phyloP scores from a whole-genome alignment of 148 eudicot species.

The Dianthus caryophyllus region DNA sequence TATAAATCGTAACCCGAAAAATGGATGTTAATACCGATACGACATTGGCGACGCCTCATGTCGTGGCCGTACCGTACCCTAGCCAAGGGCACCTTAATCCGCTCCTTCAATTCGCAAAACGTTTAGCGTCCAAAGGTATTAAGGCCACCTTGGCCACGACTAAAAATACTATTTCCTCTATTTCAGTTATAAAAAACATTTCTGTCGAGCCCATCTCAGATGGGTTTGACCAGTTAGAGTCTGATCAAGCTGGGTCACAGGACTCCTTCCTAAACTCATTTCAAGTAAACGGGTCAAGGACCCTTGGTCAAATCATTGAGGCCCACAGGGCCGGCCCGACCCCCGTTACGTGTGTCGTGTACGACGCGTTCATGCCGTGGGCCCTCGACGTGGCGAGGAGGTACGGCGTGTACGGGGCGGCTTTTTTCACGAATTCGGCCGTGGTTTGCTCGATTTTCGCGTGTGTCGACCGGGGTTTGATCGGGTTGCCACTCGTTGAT shows the following conservation, averaged over 20 bases:
- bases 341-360: conserved; percentile 48
- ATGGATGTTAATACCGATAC: not conserved
- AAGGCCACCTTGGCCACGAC: conserved; percentile 59
- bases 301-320: conserved; percentile 31
- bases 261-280: conserved; percentile 37
- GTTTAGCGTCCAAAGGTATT: conserved; percentile 50
- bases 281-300: conserved; percentile 37
- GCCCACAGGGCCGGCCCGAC: conserved; percentile 16
- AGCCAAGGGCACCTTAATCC: conserved; percentile 82
- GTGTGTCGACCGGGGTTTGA: conserved; percentile 33
- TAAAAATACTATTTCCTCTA: conserved; percentile 30
- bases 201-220: conserved; percentile 56
- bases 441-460: conserved; percentile 39
- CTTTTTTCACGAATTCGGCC: conserved; percentile 63
- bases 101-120: conserved; percentile 66
- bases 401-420: conserved; percentile 39
- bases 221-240: conserved; percentile 37
- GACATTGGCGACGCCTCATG: conserved; percentile 26
- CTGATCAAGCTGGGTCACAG: conserved; percentile 21
- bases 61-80: conserved; percentile 52
- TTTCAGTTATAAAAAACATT: conserved; percentile 18
- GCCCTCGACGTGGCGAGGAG: conserved; percentile 60
- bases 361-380: conserved; percentile 64
- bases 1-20: not conserved
- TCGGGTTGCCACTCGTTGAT: conserved; percentile 31